Base-by-base conservation (phyloP, 2,329 filamentous ascomycete genomes). In the Dothideomycetes sp. region DNA sequence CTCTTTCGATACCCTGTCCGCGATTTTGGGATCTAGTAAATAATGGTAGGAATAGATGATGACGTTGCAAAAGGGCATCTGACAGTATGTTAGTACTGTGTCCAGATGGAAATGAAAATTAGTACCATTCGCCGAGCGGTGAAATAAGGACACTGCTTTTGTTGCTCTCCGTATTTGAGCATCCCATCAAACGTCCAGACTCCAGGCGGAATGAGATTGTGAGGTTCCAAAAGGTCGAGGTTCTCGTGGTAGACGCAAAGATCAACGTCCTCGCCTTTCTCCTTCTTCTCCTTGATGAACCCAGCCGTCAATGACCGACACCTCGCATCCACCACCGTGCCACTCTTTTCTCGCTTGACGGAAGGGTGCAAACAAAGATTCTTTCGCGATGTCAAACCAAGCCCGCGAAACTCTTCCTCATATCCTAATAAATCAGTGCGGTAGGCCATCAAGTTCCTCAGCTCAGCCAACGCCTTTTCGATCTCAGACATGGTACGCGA, bases 41-140 rank as follows among this genome's bases (percentile, higher is more conserved):
- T 98, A 98, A 61, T 98, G 91, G 57, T 98, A 98, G 1, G 91
- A 98, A 65, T 98, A 98, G 50, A 98, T 98, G 55, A 98, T 95
- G 56, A 98, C 87, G 58, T 98, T 96, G 72, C 91, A 98, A 57
- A 88, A 96, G 53, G 91, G 82, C 89, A 98, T 96, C 37, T 40
- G 31, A 9, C 19, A n/a, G 12, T n/a, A 29, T 7, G 22, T 40
- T 18, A 35, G 24, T 8, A 4, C 15, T 5, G 22, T 7, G 22
- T 22, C 15, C 12, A 35, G 3, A 3, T 4, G 5, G 7, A 35
- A 29, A 14, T 3, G 11, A 16, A n/a, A 19, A 10, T 4, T 24
- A 31, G 3, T 10, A 40, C 37, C 91, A 98, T 98, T 47, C 91
- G 79, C 43, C 91, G 75, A 11, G 86, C 84, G 11, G 89, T 95